Conservation (phyloP, 495 filamentous ascomycete genomes). For the Penicillium canescens region DNA sequence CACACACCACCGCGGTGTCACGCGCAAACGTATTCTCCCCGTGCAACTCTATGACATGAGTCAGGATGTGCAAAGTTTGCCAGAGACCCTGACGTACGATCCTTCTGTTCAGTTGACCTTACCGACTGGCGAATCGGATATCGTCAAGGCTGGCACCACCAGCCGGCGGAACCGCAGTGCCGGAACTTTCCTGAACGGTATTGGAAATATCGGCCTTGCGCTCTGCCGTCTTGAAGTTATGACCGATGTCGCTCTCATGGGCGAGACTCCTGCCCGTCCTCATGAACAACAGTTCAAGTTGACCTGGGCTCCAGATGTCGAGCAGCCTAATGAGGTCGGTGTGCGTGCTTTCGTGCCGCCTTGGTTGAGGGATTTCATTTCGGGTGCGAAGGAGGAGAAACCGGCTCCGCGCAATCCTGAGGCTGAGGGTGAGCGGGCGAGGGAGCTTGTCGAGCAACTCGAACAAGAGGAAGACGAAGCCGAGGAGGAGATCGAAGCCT, state of each 20-base stretch:
- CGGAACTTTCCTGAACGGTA: constrained; percentile 72
- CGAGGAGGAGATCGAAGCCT: background rate
- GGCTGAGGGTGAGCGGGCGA: constrained; percentile 32
- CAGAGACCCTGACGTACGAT: constrained; percentile 53
- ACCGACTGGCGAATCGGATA: constrained; percentile 40
- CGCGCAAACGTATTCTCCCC: constrained; percentile 87
- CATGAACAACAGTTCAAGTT: constrained; percentile 57
- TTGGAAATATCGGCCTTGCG: constrained; percentile 87
- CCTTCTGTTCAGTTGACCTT: constrained; percentile 30
- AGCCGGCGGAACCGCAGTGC: constrained; percentile 61
- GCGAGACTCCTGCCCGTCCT: constrained; percentile 55
- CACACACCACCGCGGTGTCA: constrained; percentile 89
- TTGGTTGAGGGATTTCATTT: constrained; percentile 61
- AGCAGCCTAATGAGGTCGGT: constrained; percentile 49
- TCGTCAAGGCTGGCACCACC: constrained; percentile 39
- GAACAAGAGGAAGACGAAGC: constrained; percentile 38
- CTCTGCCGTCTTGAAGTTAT: constrained; percentile 87
- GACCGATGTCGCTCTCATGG: constrained; percentile 70
- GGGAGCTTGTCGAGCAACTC: constrained; percentile 40
- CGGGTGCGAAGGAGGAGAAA: constrained; percentile 27
- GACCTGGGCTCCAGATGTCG: constrained; percentile 42
- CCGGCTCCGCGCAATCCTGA: constrained; percentile 18
- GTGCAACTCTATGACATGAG: constrained; percentile 65
- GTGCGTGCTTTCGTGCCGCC: constrained; percentile 85
- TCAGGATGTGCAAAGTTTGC: constrained; percentile 28